Evolutionary conservation across 192 early-diverging fungal genomes (phyloP).

Genomic region (Backusella tuberculispora): DNA sequence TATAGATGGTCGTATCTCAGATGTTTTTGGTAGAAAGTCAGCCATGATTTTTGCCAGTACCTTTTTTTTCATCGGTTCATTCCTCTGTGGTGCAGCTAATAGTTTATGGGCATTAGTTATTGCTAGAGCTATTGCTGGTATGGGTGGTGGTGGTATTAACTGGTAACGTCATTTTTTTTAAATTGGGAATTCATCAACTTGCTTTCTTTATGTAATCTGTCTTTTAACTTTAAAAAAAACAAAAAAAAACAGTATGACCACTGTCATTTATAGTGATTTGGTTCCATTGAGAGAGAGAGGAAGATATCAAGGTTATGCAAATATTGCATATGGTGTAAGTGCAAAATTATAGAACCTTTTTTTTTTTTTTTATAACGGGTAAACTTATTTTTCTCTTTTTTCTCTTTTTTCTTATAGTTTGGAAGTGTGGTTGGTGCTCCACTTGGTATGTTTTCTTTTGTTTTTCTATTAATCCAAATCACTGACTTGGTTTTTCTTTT

Average conservation of each 20-base stretch:
- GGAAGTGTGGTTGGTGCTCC: conserved; percentile 71
- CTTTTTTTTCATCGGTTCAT: conserved; percentile 70
- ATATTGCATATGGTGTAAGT: conserved; percentile 36
- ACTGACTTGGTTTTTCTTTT: conserved; percentile 20
- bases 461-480: too few relatives aligned
- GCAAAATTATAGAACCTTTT: not conserved
- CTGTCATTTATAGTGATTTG: conserved; percentile 79
- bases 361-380: not conserved
- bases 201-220: not conserved
- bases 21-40: conserved; percentile 80
- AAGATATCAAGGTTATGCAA: conserved; percentile 45
- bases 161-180: not conserved
- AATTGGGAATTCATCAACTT: not conserved
- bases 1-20: conserved; percentile 61
- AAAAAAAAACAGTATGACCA: conserved; percentile 41
- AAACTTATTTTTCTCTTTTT: not conserved
- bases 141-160: conserved; percentile 69
- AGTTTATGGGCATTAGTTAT: conserved; percentile 56
- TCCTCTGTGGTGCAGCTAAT: conserved; percentile 67
- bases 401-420: not conserved
- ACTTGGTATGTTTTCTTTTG: conserved; percentile 28
- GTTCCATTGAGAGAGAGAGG: conserved; percentile 71
- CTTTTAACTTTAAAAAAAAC: conserved; percentile 1
- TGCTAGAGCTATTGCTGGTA: conserved; percentile 72
- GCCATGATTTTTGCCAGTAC: conserved; percentile 59